A percentile compares a stretch with the other conserved stretches of the same genome.
Conservation (phyloP, 768 basidiomycete genomes). For the Rhodocollybia butyracea region DNA sequence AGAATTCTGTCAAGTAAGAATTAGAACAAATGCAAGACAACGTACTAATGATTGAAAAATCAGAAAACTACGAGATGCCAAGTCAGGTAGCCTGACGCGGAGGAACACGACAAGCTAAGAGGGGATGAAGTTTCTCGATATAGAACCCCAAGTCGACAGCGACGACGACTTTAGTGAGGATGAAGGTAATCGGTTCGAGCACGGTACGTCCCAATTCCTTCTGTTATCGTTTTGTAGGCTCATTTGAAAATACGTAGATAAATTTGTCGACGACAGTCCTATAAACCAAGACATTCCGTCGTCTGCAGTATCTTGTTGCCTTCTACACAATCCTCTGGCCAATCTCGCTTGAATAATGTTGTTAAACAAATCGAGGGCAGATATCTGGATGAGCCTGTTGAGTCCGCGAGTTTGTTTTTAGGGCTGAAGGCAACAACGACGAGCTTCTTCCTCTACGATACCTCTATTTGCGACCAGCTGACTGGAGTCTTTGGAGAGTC, state of each 20-base stretch:
- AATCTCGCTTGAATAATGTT: neutral
- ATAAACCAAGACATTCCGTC: neutral
- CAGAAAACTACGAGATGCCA: neutral
- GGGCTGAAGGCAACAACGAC: neutral
- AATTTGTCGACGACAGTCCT: neutral
- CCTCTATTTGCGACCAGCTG: neutral
- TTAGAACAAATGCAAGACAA: neutral
- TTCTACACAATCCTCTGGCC: neutral
- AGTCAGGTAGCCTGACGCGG: neutral
- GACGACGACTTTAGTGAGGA: neutral
- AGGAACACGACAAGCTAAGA: neutral
- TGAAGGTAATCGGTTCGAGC: neutral
- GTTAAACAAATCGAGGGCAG: neutral
- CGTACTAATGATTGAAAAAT: neutral
- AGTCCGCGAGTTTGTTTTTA: too few species aligned
- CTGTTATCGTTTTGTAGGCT: neutral
- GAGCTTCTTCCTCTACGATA: neutral
- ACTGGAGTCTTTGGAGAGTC: neutral
- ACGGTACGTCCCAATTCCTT: neutral
- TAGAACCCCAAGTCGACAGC: neutral
- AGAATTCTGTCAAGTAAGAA: too few species aligned
- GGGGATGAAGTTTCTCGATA: neutral
- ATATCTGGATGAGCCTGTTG: neutral
- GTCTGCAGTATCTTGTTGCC: neutral
- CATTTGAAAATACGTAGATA: neutral